Evolutionary conservation across 2,329 filamentous ascomycete genomes (phyloP).

Genomic region (Cephalotrichum gorgonifer): DNA sequence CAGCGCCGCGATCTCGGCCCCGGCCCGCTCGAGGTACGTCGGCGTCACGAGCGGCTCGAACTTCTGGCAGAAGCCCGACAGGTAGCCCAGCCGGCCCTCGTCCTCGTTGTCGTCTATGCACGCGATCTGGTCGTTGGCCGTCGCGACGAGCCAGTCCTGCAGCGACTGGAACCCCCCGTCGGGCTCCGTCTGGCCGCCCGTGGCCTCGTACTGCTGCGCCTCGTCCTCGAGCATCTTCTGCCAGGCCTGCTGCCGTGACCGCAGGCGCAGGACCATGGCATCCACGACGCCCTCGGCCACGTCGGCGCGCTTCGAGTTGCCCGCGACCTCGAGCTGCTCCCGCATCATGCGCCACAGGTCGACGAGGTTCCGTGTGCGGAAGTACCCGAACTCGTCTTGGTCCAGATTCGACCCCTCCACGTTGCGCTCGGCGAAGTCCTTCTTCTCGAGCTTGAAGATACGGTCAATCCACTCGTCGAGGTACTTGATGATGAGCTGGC

Average conservation of each 20-base stretch:
- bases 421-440: slow-evolving; percentile 68
- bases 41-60: slow-evolving; percentile 73
- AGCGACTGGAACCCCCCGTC: slow-evolving; percentile 66
- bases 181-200: slow-evolving; percentile 25
- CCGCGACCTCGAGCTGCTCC: slow-evolving; percentile 80
- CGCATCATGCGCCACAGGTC: slow-evolving; percentile 97
- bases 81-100: slow-evolving; percentile 63
- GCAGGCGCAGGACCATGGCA: slow-evolving; percentile 84
- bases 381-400: slow-evolving; percentile 78
- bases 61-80: slow-evolving; percentile 76
- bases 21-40: slow-evolving; percentile 66
- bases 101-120: slow-evolving; percentile 91
- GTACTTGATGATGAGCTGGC: slow-evolving; percentile 87
- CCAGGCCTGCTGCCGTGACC: slow-evolving; percentile 74
- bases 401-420: slow-evolving; percentile 69
- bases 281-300: slow-evolving; percentile 93
- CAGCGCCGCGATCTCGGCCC: slow-evolving; percentile 61
- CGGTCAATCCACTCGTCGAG: slow-evolving; percentile 97
- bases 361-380: slow-evolving; percentile 82
- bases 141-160: slow-evolving; percentile 92
- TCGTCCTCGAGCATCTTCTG: slow-evolving; percentile 84
- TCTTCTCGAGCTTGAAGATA: slow-evolving; percentile 73
- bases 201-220: slow-evolving; percentile 57
- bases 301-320: slow-evolving; percentile 74
- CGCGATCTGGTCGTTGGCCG: slow-evolving; percentile 96